Evolutionary conservation across 805 yeast genomes (phyloP), one percentile per base, ranked within the genome.

Genomic region (Wickerhamiella sergipiensis): DNA sequence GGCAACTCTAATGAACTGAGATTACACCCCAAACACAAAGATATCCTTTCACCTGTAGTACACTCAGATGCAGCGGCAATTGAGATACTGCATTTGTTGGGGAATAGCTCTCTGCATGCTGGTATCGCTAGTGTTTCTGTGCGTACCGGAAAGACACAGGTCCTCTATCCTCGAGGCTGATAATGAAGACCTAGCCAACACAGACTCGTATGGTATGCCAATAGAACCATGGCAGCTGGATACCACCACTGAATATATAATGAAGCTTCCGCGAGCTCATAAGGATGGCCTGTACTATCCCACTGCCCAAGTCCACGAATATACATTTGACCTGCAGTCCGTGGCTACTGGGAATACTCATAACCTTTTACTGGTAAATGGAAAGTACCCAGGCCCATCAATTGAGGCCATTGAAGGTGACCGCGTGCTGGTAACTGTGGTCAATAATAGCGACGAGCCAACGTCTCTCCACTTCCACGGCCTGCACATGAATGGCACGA

Each of bases 391-490:
- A 1, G 78, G 78, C 0, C 81, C 81, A 1, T 56, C 64, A 8
- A 59, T 77, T 1, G 65, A 67, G 53, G 73, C 64, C 55, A 64
- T 60, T 51, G 69, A 67, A 38, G 71, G 70, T 12, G 71, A 68
- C 49, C 52, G 57, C 7, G 45, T 68, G 8, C 52, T 67, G 1
- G 68, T 76, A 1, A 62, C 63, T 1, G 66, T 75, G 15, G 56
- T 59, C 42, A 77, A 77, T 55, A 57, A 61, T 19, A 61, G 71
- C 6, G 67, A 65, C 2, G 56, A 48, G 18, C 59, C 69, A 0
- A 70, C 75, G 0, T 57, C 77, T 0, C 47, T 77, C n/a, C 82
- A 77, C 55, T 76, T 75, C 61, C 81, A 78, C 54, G 81, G 82
- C 1, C 56, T 77, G 49, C 64, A 67, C 9, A 77, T 74, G 52